Percentiles rank a stretch among this genome's conserved stretches.
Conservation (phyloP, 257 asterid species). For the Striga asiatica region DNA sequence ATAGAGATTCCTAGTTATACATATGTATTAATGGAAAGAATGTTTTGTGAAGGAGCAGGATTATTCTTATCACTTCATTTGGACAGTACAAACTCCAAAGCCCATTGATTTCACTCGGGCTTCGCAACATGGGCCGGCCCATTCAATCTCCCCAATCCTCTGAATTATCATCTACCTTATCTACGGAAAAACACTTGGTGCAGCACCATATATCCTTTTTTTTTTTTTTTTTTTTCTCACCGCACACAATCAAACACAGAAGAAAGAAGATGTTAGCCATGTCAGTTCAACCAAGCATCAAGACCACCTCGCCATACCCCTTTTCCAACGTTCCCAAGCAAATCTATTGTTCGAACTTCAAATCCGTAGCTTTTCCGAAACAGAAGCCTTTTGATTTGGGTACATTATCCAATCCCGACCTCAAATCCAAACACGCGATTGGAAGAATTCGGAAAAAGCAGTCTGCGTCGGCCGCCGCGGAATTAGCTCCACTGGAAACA, state of each 20-base stretch:
- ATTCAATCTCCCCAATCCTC: neutral
- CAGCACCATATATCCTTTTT: neutral
- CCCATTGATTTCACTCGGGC: neutral
- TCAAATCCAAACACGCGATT: conserved; percentile 14
- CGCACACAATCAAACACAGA: too few relatives aligned
- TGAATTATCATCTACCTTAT: conserved; percentile 1
- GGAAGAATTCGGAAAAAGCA: conserved; percentile 19
- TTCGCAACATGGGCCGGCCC: conserved; percentile 3
- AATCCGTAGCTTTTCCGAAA: conserved; percentile 15
- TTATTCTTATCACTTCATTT: too few relatives aligned
- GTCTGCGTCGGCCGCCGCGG: conserved; percentile 23
- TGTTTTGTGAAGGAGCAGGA: too few relatives aligned
- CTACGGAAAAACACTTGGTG: neutral
- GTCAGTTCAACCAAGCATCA: conserved; percentile 27
- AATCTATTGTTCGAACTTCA: conserved; percentile 14
- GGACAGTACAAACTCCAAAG: neutral
- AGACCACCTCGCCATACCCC: conserved; percentile 18
- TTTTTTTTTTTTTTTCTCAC: neutral
- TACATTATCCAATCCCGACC: conserved; percentile 13
- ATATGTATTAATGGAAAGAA: too few relatives aligned
- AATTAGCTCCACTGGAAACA: conserved; percentile 23
- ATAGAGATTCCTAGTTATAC: too few relatives aligned
- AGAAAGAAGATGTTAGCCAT: conserved; percentile 29
- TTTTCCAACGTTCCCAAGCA: conserved; percentile 30
- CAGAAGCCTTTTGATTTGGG: conserved; percentile 11